A percentile compares a stretch with the other conserved stretches of the same genome.
Conservation (phyloP, 208 protist species). For the Leishmania martiniquensis region DNA sequence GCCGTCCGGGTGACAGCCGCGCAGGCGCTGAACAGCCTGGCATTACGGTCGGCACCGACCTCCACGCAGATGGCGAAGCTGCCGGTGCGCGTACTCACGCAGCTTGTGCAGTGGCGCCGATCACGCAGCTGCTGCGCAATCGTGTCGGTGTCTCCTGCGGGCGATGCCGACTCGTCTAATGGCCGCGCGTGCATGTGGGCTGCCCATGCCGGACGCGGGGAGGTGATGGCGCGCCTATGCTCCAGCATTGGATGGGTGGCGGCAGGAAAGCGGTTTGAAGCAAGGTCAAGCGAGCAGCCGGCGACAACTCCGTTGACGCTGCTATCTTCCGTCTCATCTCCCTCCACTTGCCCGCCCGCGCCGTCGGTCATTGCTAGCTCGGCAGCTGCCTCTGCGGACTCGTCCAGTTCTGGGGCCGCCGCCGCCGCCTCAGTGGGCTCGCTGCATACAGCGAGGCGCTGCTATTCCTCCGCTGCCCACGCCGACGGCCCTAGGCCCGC, state of each 20-base stretch:
- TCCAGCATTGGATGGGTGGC: not conserved
- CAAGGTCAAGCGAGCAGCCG: not conserved
- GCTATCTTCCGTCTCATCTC: not conserved
- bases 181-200: not conserved
- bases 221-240: not conserved
- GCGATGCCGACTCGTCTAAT: not conserved
- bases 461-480: constrained; percentile 3
- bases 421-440: not conserved
- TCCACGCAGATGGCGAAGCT: constrained; percentile 12
- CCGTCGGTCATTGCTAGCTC: not conserved
- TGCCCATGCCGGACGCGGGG: not conserved
- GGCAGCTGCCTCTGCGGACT: not conserved
- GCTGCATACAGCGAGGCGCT: constrained; percentile 7
- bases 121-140: constrained; percentile 7
- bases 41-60: not conserved
- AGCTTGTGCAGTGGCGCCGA: constrained; percentile 18
- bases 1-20: not conserved
- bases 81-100: constrained; percentile 12
- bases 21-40: not conserved
- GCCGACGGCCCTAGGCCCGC: not conserved
- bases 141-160: not conserved
- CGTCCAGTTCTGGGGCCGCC: not conserved
- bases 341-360: not conserved
- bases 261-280: not conserved
- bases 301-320: not conserved